Evolutionary conservation across 441 rosid species (phyloP), one percentile per base, ranked within the genome.

Genomic region (Adansonia grandidieri): DNA sequence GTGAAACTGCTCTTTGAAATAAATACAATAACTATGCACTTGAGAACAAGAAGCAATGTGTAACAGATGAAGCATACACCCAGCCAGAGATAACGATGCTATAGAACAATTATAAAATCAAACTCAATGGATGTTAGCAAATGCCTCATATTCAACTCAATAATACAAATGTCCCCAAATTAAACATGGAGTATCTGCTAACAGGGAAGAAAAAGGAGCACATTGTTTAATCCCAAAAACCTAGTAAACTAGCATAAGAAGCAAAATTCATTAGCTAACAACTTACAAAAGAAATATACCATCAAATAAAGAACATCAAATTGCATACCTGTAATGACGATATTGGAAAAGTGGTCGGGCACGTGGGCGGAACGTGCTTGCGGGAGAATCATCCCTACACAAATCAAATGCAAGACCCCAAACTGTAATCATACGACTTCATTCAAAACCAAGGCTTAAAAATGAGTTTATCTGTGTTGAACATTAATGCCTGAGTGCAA

Each of bases 271-370:
- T 50, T 64, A 64, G 37, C 51, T 32, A 53, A 66, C 28, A 63
- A 63, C 50, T 14, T 42, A 51, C 37, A 76, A 19, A 76, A 53
- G 79, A 15, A 73, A 57, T 56, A 19, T 6, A 40, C 53, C 63
- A 65, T 65, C 19, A 58, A 71, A 10, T 45, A 13, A 50, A 45
- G 77, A 68, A 67, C 77, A 63, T 77, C 75, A 60, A 60, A 47
- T 68, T 74, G 71, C 76, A 64, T 84, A 93, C 99, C 99, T 95
- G 86, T 97, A 97, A 75, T 92, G 94, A 79, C 98, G 98, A 81
- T 97, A 97, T 78, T 95, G 99, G 87, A 97, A 97, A 68, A 97
- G 97, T 42, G 80, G 96, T 37, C 93, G 87, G 82, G 98, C 97
- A 80, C 96, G 98, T 72, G 97, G 98, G 57, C 97, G 97, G 76